These are phyloP conservation scores for Tolypocladium amazonense DNA, from an alignment of 2,329 filamentous ascomycete genomes.

Conservation along the genomic window DNA sequence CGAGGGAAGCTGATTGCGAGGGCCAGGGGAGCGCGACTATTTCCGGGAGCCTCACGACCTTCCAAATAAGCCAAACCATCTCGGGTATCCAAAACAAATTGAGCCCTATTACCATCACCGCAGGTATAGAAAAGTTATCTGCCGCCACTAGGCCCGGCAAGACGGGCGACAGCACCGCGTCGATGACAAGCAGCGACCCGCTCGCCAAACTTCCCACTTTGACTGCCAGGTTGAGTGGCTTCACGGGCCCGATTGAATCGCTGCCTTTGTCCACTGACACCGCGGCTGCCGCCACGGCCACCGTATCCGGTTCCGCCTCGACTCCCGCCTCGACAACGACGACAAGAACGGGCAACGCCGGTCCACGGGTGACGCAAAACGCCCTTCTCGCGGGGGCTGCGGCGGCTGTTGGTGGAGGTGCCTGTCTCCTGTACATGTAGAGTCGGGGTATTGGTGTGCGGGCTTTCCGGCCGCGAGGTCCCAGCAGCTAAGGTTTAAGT, in stretches of 20 bases:
- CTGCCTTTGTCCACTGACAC: not conserved
- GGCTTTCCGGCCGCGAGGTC: too few species aligned
- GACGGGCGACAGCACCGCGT: not conserved
- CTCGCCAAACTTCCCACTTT: not conserved
- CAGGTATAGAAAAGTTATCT: not conserved
- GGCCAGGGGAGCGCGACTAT: not conserved
- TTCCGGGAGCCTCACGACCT: not conserved
- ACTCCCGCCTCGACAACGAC: not conserved
- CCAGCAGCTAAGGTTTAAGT: too few species aligned
- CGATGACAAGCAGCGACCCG: not conserved
- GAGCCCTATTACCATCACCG: not conserved
- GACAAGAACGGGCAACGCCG: not conserved
- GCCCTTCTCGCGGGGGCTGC: not conserved
- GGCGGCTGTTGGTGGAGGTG: not conserved
- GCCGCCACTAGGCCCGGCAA: not conserved
- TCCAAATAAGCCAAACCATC: not conserved
- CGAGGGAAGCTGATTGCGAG: not conserved
- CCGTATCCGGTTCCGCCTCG: not conserved
- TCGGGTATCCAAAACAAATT: not conserved
- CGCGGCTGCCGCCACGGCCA: not conserved
- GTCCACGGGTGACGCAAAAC: not conserved
- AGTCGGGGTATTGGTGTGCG: too few species aligned
- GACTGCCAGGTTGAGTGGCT: not conserved
- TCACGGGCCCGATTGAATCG: not conserved
- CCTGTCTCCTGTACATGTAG: not conserved